Conservation (phyloP, 1,284 basidiomycete genomes). For the Apiotrichum gracile region DNA sequence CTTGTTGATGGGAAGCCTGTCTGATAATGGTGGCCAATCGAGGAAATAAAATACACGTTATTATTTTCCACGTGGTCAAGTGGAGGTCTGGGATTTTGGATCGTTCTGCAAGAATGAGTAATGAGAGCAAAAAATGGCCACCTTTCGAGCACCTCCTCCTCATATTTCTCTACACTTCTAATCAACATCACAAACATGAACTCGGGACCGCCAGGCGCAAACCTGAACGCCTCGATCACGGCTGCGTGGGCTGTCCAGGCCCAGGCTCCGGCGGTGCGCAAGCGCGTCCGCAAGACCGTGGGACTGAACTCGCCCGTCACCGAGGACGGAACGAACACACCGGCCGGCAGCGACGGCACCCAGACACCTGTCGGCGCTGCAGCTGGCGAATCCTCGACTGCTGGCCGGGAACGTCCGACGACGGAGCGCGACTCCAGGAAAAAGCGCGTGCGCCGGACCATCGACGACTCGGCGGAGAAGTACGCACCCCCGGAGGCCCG, state of each 20-base stretch:
- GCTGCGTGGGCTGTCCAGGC: conserved; percentile 31
- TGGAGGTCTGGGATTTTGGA: conserved; percentile 1
- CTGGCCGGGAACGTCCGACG: neutral
- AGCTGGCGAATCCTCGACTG: neutral
- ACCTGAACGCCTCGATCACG: conserved; percentile 40
- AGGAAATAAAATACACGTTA: neutral
- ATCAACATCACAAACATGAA: conserved; percentile 7
- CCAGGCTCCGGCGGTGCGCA: neutral
- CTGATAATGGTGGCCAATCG: neutral
- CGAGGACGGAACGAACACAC: conserved; percentile 4
- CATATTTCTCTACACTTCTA: neutral
- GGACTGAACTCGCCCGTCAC: conserved; percentile 12
- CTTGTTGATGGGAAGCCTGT: no score
- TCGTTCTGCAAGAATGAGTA: neutral
- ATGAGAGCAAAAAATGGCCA: neutral
- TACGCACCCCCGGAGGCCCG: conserved; percentile 43
- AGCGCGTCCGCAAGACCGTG: conserved; percentile 13
- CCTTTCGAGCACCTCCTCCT: neutral
- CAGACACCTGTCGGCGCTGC: neutral
- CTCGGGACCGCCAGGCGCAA: conserved; percentile 5
- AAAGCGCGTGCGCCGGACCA: conserved; percentile 17
- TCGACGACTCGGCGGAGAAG: conserved; percentile 19
- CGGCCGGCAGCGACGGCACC: conserved; percentile 6
- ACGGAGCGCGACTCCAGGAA: conserved; percentile 7
- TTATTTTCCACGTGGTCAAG: neutral